Evolutionary conservation across 345 rosid species (phyloP).

Genomic region (Dovyalis caffra): DNA sequence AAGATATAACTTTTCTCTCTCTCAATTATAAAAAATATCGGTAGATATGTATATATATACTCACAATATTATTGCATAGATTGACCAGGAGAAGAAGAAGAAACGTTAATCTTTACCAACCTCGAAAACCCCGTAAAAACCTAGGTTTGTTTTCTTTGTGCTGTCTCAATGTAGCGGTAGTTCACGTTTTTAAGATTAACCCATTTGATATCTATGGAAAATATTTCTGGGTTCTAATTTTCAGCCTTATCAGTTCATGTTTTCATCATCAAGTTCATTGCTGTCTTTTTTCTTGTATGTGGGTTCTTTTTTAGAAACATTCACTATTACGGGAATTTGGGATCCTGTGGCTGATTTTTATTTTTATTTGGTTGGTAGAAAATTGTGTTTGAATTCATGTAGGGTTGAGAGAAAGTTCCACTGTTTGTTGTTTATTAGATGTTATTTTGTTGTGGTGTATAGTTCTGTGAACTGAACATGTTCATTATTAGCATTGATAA

Average conservation of each 20-base stretch:
- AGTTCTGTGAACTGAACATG: not conserved
- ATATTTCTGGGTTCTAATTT: not conserved
- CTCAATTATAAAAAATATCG: no score
- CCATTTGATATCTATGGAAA: conserved; percentile 1
- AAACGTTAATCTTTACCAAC: not conserved
- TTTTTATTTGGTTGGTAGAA: not conserved
- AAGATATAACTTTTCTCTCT: not conserved
- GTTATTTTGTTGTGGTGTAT: not conserved
- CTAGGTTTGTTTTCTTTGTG: conserved; percentile 6
- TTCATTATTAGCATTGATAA: not conserved
- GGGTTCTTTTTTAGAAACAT: not conserved
- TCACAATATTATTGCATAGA: no score
- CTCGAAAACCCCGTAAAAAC: not conserved
- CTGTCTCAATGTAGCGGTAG: not conserved
- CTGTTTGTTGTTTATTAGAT: not conserved
- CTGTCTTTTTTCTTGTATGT: not conserved
- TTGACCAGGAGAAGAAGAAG: not conserved
- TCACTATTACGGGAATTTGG: not conserved
- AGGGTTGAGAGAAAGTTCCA: not conserved
- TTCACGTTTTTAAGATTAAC: not conserved
- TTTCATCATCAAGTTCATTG: not conserved
- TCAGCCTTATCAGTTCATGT: not conserved
- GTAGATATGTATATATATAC: no score
- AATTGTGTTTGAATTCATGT: not conserved
- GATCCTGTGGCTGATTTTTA: not conserved